Base-by-base conservation (phyloP, 345 rosid genomes). In the Populus alba region DNA sequence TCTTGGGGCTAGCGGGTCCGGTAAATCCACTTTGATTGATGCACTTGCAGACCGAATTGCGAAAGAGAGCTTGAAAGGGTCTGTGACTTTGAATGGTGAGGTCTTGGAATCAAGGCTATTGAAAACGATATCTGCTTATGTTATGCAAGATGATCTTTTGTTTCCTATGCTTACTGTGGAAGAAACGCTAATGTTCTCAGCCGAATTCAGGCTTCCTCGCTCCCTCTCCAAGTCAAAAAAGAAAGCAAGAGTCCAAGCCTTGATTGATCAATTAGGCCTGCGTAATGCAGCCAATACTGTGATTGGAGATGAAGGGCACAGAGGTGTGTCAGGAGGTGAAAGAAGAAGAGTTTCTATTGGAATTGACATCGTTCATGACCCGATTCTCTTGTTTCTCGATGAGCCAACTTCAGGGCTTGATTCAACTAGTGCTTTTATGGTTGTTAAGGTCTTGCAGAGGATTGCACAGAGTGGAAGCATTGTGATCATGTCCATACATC, bases 261-360 rank as follows among this genome's bases (percentile, higher is more conserved):
- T 95, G 80, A 95, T 95, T 22, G 98, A 95, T 75, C 98, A 95
- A 31, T 51, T 95, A 2, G 97, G 99, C 20, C 84, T 91, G 20
- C 77, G 93, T 16, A 92, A 65, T 62, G 98, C 97, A 3, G 94
- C 97, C 2, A 88, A 83, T 43, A 95, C 99, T 3, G 91, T 95
- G 61, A 93, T 95, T 7, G 99, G 99, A 0, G 99, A 95, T 66
- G 99, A 95, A 80, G 99, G 97, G 1, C 99, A 92, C 62, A 83
- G 97, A 79, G 99, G 99, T 0, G 91, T 95, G 20, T 95, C 97
- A 0, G 99, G 98, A 20, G 99, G 99, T 7, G 98, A 95, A 81
- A 80, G 99, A 62, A 80, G 99, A 86, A 82, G 99, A 8, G 98
- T 93, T 74, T 92, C 99, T 8, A 80, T 80, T 18, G 82, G 82